Evolutionary conservation across 805 yeast species (phyloP).

Genomic region (Saccharomycopsis sp.): DNA sequence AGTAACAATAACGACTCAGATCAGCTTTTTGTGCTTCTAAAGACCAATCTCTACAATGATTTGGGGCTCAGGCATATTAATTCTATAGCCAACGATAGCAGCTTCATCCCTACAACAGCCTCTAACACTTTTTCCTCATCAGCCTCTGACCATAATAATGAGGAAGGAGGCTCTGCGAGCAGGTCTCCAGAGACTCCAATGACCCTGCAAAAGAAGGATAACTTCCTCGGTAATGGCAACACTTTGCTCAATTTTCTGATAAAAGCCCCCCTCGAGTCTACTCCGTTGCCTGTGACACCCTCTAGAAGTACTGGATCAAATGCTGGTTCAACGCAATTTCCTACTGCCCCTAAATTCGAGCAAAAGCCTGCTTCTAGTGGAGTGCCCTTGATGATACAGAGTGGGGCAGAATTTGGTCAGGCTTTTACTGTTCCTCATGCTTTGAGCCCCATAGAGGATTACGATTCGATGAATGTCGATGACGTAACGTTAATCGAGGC

Average conservation of each 20-base stretch:
- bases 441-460: background rate
- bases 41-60: slow-evolving; percentile 4
- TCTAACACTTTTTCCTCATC: background rate
- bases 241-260: background rate
- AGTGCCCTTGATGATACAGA: background rate
- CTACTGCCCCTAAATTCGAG: background rate
- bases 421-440: background rate
- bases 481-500: background rate
- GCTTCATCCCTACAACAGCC: background rate
- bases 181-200: background rate
- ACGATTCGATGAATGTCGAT: background rate
- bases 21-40: background rate
- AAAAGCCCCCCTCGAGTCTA: background rate
- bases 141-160: background rate
- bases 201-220: background rate
- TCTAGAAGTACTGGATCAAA: background rate
- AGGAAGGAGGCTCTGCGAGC: background rate
- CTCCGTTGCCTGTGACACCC: background rate
- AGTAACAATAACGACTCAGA: slow-evolving; percentile 1
- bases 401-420: background rate
- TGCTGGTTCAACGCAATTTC: background rate
- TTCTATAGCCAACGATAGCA: background rate
- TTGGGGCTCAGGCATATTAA: slow-evolving; percentile 6
- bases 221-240: background rate
- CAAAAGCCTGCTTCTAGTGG: background rate